Percentiles rank a stretch among this genome's conserved stretches.
phyloP scores from a whole-genome alignment of 495 filamentous ascomycete species.

The Trichoderma erinaceum region DNA sequence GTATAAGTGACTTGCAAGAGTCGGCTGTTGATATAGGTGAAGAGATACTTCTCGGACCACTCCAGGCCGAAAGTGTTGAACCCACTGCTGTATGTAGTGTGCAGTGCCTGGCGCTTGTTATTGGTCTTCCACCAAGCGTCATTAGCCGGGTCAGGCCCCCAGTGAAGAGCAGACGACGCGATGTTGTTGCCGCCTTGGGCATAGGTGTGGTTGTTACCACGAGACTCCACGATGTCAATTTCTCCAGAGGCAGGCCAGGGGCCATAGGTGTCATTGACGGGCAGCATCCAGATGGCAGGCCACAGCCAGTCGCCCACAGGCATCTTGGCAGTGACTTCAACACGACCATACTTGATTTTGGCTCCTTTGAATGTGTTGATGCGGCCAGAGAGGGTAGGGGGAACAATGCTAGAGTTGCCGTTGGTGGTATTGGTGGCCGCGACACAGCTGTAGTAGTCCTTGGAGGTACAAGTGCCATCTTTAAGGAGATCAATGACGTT shows the following conservation, averaged over 20 bases:
- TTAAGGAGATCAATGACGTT: conserved; percentile 58
- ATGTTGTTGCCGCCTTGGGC: conserved; percentile 74
- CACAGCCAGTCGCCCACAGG: conserved; percentile 80
- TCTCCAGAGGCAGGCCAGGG: conserved; percentile 77
- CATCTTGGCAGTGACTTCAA: conserved; percentile 71
- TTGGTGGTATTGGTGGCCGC: conserved; percentile 55
- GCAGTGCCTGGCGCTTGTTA: conserved; percentile 65
- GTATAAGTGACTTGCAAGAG: conserved; percentile 74
- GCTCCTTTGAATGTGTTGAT: conserved; percentile 65
- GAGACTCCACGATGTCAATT: conserved; percentile 74
- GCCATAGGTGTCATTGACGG: conserved; percentile 64
- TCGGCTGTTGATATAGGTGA: conserved; percentile 76
- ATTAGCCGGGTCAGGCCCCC: conserved; percentile 57
- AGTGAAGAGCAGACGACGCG: conserved; percentile 73
- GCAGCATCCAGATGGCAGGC: conserved; percentile 92
- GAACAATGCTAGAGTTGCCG: conserved; percentile 68
- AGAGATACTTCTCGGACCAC: conserved; percentile 84
- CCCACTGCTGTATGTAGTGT: conserved; percentile 61
- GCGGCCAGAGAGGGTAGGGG: conserved; percentile 71
- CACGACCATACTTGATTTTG: conserved; percentile 70
- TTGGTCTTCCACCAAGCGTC: conserved; percentile 76
- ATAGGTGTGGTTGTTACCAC: conserved; percentile 74
- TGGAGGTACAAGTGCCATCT: conserved; percentile 60
- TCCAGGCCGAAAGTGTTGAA: conserved; percentile 76
- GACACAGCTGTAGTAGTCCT: conserved; percentile 49